A percentile compares a stretch with the other conserved stretches of the same genome.
These are phyloP conservation scores for Calonectria hongkongensis DNA, from an alignment of 2,329 filamentous ascomycete genomes.

Conservation along the genomic window DNA sequence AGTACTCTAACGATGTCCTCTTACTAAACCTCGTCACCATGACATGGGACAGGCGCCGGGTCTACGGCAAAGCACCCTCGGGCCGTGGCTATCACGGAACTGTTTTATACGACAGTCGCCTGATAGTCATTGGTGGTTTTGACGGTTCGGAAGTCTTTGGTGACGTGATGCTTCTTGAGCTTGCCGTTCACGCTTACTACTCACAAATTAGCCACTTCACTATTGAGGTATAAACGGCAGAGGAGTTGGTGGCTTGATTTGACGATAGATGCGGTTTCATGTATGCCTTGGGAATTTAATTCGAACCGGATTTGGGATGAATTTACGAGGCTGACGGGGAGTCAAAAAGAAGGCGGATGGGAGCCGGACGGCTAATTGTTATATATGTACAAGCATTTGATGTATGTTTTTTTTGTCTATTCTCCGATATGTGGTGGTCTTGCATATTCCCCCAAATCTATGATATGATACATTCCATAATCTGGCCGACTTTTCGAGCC, in stretches of 20 bases:
- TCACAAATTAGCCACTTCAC: conserved; percentile 84
- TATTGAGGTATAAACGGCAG: conserved; percentile 74
- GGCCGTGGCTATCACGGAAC: conserved; percentile 81
- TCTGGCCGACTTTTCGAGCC: conserved; percentile 17
- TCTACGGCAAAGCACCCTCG: conserved; percentile 78
- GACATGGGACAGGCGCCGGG: conserved; percentile 81
- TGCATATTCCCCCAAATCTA: conserved; percentile 33
- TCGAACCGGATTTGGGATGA: conserved; percentile 28
- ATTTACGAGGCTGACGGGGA: conserved; percentile 40
- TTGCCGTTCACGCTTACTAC: conserved; percentile 83
- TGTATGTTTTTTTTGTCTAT: conserved; percentile 42
- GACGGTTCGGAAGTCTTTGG: conserved; percentile 81
- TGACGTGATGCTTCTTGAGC: conserved; percentile 80
- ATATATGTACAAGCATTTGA: conserved; percentile 47
- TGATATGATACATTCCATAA: conserved; percentile 39
- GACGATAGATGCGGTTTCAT: conserved; percentile 18
- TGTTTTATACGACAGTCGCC: conserved; percentile 78
- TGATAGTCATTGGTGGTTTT: conserved; percentile 80
- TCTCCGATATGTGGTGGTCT: conserved; percentile 25
- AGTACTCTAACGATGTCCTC: conserved; percentile 82
- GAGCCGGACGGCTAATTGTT: conserved; percentile 47
- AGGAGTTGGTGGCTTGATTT: conserved; percentile 25
- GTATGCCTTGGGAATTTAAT: conserved; percentile 38
- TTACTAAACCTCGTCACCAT: conserved; percentile 82
- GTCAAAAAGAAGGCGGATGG: conserved; percentile 48